Base-by-base conservation (phyloP, 805 yeast species). In the Saturnispora hagleri region DNA sequence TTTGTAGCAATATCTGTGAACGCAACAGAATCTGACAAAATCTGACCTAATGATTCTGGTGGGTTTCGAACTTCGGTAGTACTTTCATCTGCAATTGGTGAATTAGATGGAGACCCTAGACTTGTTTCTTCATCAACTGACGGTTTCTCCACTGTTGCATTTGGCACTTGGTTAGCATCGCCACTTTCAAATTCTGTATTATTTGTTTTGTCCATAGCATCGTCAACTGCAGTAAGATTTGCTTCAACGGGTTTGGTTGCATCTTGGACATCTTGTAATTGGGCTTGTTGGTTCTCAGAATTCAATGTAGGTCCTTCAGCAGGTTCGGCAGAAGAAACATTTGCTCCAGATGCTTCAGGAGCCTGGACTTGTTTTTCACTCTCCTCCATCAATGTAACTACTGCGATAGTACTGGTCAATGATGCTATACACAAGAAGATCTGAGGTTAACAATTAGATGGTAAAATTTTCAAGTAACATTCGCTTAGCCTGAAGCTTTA, bases 1-100 rank as follows among this genome's bases (percentile, higher is more conserved):
- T 57, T 57, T n/a, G 24, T 38, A 8, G n/a, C 41, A 33, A 22
- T 17, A 13, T 10, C 24, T 13, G n/a, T 44, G 3, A 48, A 20
- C 1, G 38, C 18, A 8, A 47, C 50, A 22, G 48, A 47, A 0
- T 46, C 52, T 13, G 22, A 48, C n/a, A 41, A 34, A 13, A 36
- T 42, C 41, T 46, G 50, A 43, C 34, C 10, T 13, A 10, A 8
- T 10, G 28, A 18, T 15, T 26, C 31, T 2, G 40, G 7, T 22
- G 28, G 20, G 20, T 15, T 13, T 5, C 20, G 33, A 4, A 26
- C 40, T 13, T 24, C 27, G 15, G 28, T 33, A 4, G 35, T 4
- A 15, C 10, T 17, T 6, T 26, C 26, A 9, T 26, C n/a, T 31
- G 27, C n/a, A 17, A 18, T 27, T 17, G 8, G 17, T 31, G n/a